Conservation (phyloP, 2,329 filamentous ascomycete species). For the Taxawa tesnikishii region DNA sequence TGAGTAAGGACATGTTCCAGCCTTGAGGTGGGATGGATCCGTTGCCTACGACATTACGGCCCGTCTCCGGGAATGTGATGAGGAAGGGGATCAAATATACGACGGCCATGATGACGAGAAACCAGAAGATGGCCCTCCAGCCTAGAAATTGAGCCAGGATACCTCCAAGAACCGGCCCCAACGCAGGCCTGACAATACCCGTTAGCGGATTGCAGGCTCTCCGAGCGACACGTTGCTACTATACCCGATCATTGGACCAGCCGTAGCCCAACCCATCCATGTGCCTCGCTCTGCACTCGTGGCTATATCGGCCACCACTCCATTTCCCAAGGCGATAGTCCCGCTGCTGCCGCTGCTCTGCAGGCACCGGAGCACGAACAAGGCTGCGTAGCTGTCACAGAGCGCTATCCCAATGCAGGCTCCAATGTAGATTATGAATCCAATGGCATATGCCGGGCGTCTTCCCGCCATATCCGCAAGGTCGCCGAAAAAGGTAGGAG, state of each 20-base stretch:
- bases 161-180: constrained; percentile 19
- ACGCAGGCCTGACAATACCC: constrained; percentile 10
- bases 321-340: constrained; percentile 24
- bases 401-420: constrained; percentile 29
- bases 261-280: constrained; percentile 20
- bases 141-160: constrained; percentile 21
- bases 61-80: constrained; percentile 24
- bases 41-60: constrained; percentile 29
- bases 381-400: constrained; percentile 23
- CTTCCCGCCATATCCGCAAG: constrained; percentile 39
- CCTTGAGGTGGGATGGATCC: constrained; percentile 16
- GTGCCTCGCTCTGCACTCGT: constrained; percentile 21
- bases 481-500: constrained; percentile 39
- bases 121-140: constrained; percentile 29
- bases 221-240: too few relatives aligned
- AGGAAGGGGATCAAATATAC: constrained; percentile 16
- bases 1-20: constrained; percentile 17
- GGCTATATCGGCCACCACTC: constrained; percentile 23
- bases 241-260: constrained; percentile 12
- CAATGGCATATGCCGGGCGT: constrained; percentile 37
- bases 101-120: constrained; percentile 28
- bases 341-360: constrained; percentile 26
- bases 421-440: constrained; percentile 29
- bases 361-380: constrained; percentile 27
- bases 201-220: too few relatives aligned